Base-by-base conservation (phyloP, 371 early-diverging fungal genomes). In the Batkoa obscura region DNA sequence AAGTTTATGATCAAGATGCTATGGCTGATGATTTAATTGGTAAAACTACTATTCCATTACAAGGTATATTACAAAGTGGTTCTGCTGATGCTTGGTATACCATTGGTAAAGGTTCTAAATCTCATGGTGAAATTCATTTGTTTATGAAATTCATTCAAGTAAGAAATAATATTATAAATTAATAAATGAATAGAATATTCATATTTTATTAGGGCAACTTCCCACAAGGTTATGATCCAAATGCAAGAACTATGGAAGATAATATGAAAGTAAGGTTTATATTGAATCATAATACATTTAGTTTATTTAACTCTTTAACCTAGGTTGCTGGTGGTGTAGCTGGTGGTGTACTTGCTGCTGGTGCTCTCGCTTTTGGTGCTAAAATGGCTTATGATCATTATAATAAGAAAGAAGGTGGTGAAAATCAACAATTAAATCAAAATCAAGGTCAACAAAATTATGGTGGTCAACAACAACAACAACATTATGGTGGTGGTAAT, bases 171-270 rank as follows among this genome's bases (percentile, higher is more conserved):
- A 3, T 10, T 17, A 39, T n/a, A 37, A 3, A 17, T 39, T 35
- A 15, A 9, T 41, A 38, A 12, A n/a, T 32, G 4, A 43, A 10
- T 13, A 38, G 4, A 6, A 6, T 9, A 15, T n/a, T 52, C 8
- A 37, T 6, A 4, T 15, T 13, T 42, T 36, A 6, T 17, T 39
- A 54, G 55, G 56, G 56, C 17, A 15, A n/a, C 4, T 55, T 23
- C 32, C 56, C 56, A 3, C 43, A 55, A 43, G 56, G 56, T n/a
- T 55, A 46, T 42, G 56, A 55, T 45, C 46, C 56, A 34, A 43
- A 55, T 8, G 42, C 56, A 8, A 8, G 13, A 34, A 35, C 15
- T 8, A 6, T 23, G 13, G 13, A 45, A 9, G 43, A 43, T 43
- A 43, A n/a, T 36, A 12, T 46, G 12, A 41, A 55, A 17, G 56